A percentile compares a stretch with the other conserved stretches of the same genome.
These are phyloP conservation scores for Arthroderma sp. DNA, from an alignment of 2,329 filamentous ascomycete species.

Conservation along the genomic window DNA sequence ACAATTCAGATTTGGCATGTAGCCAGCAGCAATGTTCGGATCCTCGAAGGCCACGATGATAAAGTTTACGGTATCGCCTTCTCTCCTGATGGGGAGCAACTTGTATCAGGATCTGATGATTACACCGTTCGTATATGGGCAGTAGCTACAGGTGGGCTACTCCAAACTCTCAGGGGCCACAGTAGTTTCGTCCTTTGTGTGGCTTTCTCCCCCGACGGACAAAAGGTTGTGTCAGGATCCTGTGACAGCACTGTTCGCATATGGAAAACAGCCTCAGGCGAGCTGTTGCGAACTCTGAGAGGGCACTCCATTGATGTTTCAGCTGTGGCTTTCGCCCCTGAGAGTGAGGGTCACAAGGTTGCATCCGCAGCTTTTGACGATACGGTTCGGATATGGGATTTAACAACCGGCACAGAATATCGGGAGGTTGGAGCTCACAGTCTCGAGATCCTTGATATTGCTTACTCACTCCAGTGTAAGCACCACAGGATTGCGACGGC, in stretches of 20 bases:
- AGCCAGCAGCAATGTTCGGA: neutral
- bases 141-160: neutral
- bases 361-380: neutral
- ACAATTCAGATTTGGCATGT: constrained; percentile 1
- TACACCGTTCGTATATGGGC: neutral
- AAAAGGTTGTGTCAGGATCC: neutral
- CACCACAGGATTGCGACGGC: neutral
- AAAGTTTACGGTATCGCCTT: neutral
- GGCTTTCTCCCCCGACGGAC: constrained; percentile 1
- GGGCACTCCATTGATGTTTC: neutral
- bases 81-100: neutral
- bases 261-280: neutral
- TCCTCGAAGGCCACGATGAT: neutral
- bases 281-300: neutral
- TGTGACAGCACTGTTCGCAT: neutral
- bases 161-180: neutral
- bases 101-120: neutral
- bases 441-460: neutral
- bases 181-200: neutral
- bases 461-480: too few species aligned
- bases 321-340: neutral
- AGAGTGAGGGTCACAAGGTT: neutral
- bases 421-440: neutral
- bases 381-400: neutral
- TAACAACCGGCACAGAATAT: neutral